Base-by-base conservation (phyloP, 2,329 filamentous ascomycete species). In the Keithomyces neogunnii region DNA sequence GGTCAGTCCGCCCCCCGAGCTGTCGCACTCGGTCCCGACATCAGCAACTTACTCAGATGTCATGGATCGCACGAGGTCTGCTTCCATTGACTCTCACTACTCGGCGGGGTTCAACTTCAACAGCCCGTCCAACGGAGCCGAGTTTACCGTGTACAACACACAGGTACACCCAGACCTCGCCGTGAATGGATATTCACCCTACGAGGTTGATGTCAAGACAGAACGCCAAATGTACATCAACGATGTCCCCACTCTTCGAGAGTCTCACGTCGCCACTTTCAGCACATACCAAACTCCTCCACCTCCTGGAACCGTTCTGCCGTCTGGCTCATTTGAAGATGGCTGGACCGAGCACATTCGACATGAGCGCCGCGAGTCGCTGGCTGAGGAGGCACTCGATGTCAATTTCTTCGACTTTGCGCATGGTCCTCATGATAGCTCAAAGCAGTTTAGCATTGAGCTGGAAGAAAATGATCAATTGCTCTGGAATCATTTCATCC, bases 201-300 rank as follows among this genome's bases (percentile, higher is more conserved):
- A 95, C 66, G 92, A 96, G 69, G 85, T 96, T 55, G 92, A 96
- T 67, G 87, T 97, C 73, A 95, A 92, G 78, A 96, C 91, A 1
- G 92, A 96, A 73, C 81, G 89, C 57, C 89, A 96, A 60, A 90
- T 95, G 75, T 96, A 88, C 68, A 84, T 96, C 69, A 89, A 96
- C 62, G 88, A 96, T 65, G 80, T 96, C 51, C 89, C 89, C 4
- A 87, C 90, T 11, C 76, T 92, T 54, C 78, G 84, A 58, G 91
- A 96, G 69, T 95, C 90, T 10, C 89, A 89, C 33, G 85, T 90
- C 38, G 95, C 91, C 0, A 95, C 90, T 29, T 96, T 95, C 70
- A 95, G 85, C 78, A 91, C 89, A n/a, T 93, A 84, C 66, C 85
- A 89, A 62, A 83, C 85, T 28, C 89, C 89, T 13, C 87, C 88